Conservation (phyloP, 148 eudicot species). For the Selenicereus undatus region DNA sequence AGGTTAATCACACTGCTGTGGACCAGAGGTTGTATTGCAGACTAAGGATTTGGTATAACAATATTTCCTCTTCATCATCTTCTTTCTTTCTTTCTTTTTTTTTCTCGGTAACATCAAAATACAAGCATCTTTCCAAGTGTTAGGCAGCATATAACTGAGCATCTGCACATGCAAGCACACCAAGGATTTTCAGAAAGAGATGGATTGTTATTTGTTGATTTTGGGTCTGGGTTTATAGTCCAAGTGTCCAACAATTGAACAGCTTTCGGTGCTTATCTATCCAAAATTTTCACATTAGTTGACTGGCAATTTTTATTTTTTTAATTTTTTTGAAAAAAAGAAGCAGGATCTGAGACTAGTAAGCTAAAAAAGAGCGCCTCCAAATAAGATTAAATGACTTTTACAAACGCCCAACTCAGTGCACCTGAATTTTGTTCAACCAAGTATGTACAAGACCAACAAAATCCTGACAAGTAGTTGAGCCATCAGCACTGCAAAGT, state of each 20-base stretch:
- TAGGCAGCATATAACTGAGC: too few relatives aligned
- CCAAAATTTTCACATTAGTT: not conserved
- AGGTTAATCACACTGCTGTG: not conserved
- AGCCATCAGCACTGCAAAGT: constrained; percentile 70
- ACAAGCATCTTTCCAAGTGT: too few relatives aligned
- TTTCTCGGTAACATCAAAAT: too few relatives aligned
- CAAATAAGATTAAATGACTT: not conserved
- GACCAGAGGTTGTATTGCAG: not conserved
- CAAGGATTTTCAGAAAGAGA: not conserved
- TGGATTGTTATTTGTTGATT: not conserved
- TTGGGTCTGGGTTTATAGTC: not conserved
- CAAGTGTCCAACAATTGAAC: not conserved
- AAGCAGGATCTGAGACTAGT: not conserved
- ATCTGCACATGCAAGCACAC: not conserved
- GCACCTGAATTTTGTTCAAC: constrained; percentile 86
- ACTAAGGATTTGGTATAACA: not conserved
- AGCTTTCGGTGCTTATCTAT: not conserved
- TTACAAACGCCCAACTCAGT: not conserved
- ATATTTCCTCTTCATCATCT: not conserved
- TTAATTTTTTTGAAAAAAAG: not conserved
- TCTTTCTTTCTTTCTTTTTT: too few relatives aligned
- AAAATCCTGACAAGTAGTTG: constrained; percentile 74
- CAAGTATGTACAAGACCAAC: constrained; percentile 72
- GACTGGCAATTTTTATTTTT: not conserved
- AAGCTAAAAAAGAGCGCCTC: not conserved